Evolutionary conservation across 176 grass and related monocot genomes (phyloP).

Genomic region (Carex myosuroides): DNA sequence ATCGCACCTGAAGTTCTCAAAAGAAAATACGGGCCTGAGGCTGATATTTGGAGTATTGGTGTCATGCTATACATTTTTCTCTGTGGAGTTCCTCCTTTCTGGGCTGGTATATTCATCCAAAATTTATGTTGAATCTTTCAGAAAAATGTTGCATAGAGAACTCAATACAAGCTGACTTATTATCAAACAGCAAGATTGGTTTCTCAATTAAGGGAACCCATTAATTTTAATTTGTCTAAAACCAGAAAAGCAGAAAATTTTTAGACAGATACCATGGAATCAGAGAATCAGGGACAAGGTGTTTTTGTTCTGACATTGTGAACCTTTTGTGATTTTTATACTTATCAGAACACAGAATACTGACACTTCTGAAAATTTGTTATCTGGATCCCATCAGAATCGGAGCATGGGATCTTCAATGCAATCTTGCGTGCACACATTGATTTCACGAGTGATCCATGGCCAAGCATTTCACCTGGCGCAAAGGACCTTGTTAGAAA

Average conservation of each 20-base stretch:
- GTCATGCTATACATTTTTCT: slow-evolving; percentile 95
- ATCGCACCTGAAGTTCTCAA: slow-evolving; percentile 80
- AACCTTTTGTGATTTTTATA: background rate
- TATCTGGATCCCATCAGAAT: slow-evolving; percentile 22
- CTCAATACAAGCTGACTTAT: background rate
- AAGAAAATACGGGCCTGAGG: slow-evolving; percentile 57
- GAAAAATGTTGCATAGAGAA: background rate
- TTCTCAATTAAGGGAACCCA: background rate
- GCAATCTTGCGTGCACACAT: slow-evolving; percentile 54
- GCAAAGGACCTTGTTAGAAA: slow-evolving; percentile 69
- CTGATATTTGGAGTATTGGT: slow-evolving; percentile 75
- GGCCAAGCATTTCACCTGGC: slow-evolving; percentile 45
- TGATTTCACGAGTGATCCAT: slow-evolving; percentile 56
- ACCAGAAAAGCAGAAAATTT: background rate
- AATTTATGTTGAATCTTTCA: background rate
- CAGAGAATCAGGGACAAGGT: background rate
- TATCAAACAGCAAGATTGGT: background rate
- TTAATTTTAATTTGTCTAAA: background rate
- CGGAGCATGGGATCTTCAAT: slow-evolving; percentile 67
- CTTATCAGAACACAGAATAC: background rate
- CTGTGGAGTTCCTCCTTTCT: slow-evolving; percentile 65
- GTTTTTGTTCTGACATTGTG: background rate
- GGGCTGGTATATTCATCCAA: slow-evolving; percentile 34
- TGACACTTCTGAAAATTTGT: background rate
- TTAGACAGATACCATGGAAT: background rate